Percentiles rank a stretch among this genome's conserved stretches.
Evolutionary conservation across 257 asterid genomes (phyloP).

Genomic region (Jacaranda copaia): DNA sequence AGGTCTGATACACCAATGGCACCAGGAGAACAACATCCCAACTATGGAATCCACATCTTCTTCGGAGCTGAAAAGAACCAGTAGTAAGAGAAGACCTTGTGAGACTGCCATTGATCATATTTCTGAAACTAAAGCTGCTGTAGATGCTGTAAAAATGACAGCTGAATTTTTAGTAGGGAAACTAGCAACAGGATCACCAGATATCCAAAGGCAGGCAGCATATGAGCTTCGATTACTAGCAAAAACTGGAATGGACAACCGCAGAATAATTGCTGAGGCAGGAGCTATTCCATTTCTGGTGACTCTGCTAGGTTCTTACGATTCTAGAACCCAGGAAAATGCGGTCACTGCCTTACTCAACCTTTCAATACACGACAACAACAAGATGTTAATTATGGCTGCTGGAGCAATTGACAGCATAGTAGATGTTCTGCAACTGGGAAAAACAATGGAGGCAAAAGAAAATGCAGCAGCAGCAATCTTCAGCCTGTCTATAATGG

Average conservation of each 20-base stretch:
- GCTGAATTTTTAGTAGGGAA: conserved; percentile 82
- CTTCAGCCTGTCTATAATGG: conserved; percentile 77
- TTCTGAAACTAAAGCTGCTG: conserved; percentile 70
- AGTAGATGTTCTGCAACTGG: conserved; percentile 58
- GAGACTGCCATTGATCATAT: conserved; percentile 67
- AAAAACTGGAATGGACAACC: conserved; percentile 91
- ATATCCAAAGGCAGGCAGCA: conserved; percentile 84
- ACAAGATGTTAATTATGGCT: conserved; percentile 75
- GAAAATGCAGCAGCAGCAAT: conserved; percentile 91
- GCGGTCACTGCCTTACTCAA: conserved; percentile 88
- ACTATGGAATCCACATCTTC: conserved; percentile 50
- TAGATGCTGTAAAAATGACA: conserved; percentile 79
- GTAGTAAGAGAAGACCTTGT: conserved; percentile 54
- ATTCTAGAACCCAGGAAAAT: conserved; percentile 79
- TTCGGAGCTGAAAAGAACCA: conserved; percentile 49
- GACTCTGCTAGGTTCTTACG: conserved; percentile 56
- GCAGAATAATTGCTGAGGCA: conserved; percentile 82
- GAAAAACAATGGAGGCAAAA: conserved; percentile 78
- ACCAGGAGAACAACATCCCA: conserved; percentile 74
- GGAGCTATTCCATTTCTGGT: conserved; percentile 88
- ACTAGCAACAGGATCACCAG: conserved; percentile 78
- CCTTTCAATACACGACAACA: conserved; percentile 81
- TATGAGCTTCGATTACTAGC: conserved; percentile 83
- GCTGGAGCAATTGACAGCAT: conserved; percentile 76
- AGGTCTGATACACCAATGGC: conserved; percentile 78